Evolutionary conservation across 805 yeast genomes (phyloP).

Genomic region (Ogataea pignaliae): DNA sequence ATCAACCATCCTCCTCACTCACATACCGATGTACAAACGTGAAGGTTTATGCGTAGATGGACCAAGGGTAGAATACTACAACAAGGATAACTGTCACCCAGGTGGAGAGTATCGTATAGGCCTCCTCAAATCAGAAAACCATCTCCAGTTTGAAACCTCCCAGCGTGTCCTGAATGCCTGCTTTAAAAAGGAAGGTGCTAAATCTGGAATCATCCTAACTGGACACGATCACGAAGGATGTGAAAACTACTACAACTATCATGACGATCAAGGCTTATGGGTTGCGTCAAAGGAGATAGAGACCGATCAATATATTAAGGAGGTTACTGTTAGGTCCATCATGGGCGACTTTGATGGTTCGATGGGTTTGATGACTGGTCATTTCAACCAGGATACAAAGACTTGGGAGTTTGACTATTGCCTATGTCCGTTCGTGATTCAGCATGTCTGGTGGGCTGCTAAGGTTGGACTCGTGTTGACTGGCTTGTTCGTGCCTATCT

Average conservation of each 20-base stretch:
- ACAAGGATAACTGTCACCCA: conserved; percentile 40
- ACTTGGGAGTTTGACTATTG: conserved; percentile 66
- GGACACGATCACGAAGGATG: conserved; percentile 99
- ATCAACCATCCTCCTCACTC: conserved; percentile 78
- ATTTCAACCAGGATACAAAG: conserved; percentile 37
- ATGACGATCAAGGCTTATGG: conserved; percentile 46
- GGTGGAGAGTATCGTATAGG: conserved; percentile 67
- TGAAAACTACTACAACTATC: conserved; percentile 55
- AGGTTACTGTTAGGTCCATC: conserved; percentile 83
- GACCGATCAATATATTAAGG: conserved; percentile 47
- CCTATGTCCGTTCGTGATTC: conserved; percentile 78
- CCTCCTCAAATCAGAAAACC: conserved; percentile 79
- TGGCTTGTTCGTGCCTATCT: conserved; percentile 33
- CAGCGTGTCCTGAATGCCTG: conserved; percentile 66
- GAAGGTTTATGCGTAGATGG: conserved; percentile 87
- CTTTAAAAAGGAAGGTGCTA: conserved; percentile 47
- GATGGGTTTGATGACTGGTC: conserved; percentile 80
- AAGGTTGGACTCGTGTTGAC: conserved; percentile 47
- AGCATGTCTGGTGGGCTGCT: conserved; percentile 95
- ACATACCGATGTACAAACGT: conserved; percentile 81
- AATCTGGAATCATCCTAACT: conserved; percentile 77
- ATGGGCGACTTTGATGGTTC: conserved; percentile 97
- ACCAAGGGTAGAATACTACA: conserved; percentile 63
- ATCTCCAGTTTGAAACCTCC: conserved; percentile 61
- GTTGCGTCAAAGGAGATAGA: conserved; percentile 43